Percentiles rank a stretch among this genome's conserved stretches.
These are phyloP conservation scores for Panus rudis DNA, from an alignment of 768 basidiomycete genomes.

Conservation along the genomic window DNA sequence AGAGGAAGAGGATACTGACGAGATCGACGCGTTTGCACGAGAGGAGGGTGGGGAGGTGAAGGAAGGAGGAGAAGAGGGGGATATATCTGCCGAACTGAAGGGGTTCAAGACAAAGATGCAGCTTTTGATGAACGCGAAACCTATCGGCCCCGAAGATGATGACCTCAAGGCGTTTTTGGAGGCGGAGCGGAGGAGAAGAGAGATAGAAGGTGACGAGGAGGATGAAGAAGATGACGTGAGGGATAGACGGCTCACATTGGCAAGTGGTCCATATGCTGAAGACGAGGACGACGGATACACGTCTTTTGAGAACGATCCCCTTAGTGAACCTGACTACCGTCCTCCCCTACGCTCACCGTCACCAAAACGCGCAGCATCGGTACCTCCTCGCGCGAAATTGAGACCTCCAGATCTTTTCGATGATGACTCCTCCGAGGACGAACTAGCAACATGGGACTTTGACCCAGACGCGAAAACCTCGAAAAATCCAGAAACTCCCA, in stretches of 20 bases:
- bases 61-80: constrained; percentile 24
- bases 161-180: constrained; percentile 59
- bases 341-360: constrained; percentile 1
- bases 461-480: no score
- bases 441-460: constrained; percentile 17
- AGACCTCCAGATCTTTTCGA: no score
- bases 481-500: no score
- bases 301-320: neutral
- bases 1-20: constrained; percentile 50
- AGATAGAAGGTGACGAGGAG: constrained; percentile 40
- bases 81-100: no score
- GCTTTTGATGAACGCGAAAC: constrained; percentile 36
- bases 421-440: constrained; percentile 20
- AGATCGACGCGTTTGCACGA: constrained; percentile 45
- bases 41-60: constrained; percentile 25
- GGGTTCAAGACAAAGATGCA: no score
- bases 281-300: constrained; percentile 9
- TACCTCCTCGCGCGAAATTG: no score
- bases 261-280: neutral
- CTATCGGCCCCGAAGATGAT: constrained; percentile 57
- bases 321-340: no score
- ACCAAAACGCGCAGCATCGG: no score
- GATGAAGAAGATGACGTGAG: constrained; percentile 22
- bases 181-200: constrained; percentile 49
- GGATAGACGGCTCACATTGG: constrained; percentile 17